These are phyloP conservation scores for Furcasterigmium sp. DNA, from an alignment of 2,329 filamentous ascomycete species.

Conservation along the genomic window DNA sequence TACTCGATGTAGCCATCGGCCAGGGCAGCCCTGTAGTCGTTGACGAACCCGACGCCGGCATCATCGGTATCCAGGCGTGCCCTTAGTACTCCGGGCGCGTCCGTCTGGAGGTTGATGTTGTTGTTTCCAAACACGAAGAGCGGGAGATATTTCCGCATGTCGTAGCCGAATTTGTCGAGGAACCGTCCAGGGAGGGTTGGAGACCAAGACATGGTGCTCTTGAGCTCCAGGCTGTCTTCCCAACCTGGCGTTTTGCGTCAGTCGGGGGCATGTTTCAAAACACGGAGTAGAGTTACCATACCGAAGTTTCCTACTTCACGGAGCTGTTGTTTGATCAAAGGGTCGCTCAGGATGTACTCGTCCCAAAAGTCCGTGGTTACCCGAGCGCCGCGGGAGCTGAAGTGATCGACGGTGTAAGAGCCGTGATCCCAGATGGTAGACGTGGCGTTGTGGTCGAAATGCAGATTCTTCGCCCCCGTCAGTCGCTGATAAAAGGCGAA, in stretches of 20 bases:
- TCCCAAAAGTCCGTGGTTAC: conserved; percentile 30
- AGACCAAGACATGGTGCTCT: conserved; percentile 28
- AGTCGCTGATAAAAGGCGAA: conserved; percentile 4
- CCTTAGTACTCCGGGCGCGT: neutral
- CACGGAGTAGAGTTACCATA: too few species aligned
- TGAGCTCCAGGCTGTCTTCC: conserved; percentile 29
- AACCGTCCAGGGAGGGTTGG: conserved; percentile 22
- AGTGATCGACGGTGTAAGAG: conserved; percentile 24
- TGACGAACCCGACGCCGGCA: neutral
- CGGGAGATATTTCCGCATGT: conserved; percentile 23
- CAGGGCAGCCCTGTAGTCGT: conserved; percentile 5
- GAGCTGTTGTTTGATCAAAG: conserved; percentile 20
- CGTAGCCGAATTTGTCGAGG: conserved; percentile 23
- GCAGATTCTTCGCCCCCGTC: neutral
- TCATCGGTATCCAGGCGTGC: neutral
- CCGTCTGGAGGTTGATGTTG: conserved; percentile 3
- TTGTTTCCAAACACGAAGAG: conserved; percentile 19
- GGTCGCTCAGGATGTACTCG: conserved; percentile 24
- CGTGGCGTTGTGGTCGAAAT: neutral
- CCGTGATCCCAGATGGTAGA: conserved; percentile 12
- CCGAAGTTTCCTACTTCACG: conserved; percentile 25
- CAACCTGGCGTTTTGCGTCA: conserved; percentile 10
- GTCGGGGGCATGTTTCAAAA: neutral
- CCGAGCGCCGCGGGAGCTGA: conserved; percentile 27
- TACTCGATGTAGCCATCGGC: conserved; percentile 6